phyloP scores from a whole-genome alignment of 1,139 yeast species.

The Saccharomyces hybrid region DNA sequence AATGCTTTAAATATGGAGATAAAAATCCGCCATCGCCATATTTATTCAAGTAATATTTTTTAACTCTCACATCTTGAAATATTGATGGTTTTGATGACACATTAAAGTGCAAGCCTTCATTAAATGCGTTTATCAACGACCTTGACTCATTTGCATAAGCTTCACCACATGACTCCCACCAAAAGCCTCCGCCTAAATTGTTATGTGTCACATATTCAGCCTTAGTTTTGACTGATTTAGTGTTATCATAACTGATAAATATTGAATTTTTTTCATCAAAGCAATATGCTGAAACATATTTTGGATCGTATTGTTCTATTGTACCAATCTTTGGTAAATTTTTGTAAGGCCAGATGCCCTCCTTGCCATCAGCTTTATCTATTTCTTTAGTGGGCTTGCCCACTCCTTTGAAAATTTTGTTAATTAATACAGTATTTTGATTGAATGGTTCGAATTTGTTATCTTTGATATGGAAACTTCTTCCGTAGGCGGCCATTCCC shows the following conservation, averaged over 20 bases:
- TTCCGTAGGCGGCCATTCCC: constrained; percentile 88
- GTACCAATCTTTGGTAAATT: constrained; percentile 40
- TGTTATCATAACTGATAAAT: constrained; percentile 63
- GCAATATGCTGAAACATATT: constrained; percentile 52
- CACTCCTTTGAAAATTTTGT: constrained; percentile 41
- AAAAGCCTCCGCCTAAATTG: constrained; percentile 75
- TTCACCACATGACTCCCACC: constrained; percentile 93
- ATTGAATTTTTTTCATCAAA: constrained; percentile 37
- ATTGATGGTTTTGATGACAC: constrained; percentile 11
- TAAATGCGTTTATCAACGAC: constrained; percentile 35
- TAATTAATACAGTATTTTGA: constrained; percentile 21
- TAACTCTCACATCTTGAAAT: constrained; percentile 15
- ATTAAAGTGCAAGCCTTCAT: constrained; percentile 10
- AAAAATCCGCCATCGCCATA: constrained; percentile 18
- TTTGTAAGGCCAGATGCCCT: constrained; percentile 52
- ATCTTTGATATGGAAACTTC: constrained; percentile 46
- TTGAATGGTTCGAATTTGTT: constrained; percentile 26
- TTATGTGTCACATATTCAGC: constrained; percentile 47
- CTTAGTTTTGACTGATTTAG: constrained; percentile 46
- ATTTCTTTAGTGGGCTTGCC: constrained; percentile 24
- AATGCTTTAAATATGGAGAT: background rate
- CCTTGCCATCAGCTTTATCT: constrained; percentile 38
- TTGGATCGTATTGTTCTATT: constrained; percentile 44
- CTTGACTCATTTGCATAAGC: constrained; percentile 26
- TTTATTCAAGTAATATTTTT: constrained; percentile 16